phyloP scores from a whole-genome alignment of 768 basidiomycete species.

The Trametes coccinea region DNA sequence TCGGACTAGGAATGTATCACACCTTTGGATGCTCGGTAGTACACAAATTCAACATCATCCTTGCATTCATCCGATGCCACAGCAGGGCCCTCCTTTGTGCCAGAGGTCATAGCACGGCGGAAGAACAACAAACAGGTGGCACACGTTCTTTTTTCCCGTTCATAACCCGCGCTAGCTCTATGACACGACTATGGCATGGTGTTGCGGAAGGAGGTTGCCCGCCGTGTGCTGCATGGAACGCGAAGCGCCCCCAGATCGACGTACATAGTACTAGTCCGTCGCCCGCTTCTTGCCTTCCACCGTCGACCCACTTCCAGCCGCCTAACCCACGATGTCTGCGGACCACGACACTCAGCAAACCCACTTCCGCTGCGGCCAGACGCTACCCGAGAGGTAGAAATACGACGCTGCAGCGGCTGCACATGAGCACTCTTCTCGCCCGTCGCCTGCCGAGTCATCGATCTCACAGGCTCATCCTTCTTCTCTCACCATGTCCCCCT shows the following conservation, averaged over 20 bases:
- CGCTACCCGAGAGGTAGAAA: neutral
- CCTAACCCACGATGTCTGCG: neutral
- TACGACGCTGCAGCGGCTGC: neutral
- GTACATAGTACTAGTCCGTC: neutral
- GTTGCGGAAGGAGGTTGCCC: too few species aligned
- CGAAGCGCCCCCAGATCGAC: neutral
- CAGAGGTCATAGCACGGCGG: too few species aligned
- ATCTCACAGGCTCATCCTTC: conserved; percentile 4
- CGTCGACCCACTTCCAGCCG: neutral
- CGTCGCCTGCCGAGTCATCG: neutral
- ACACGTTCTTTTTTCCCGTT: too few species aligned
- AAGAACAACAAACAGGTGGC: too few species aligned
- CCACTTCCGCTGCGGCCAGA: neutral
- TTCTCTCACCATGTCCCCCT: conserved; percentile 27
- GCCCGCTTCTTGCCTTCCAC: neutral
- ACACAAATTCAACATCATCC: neutral
- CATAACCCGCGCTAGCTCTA: too few species aligned
- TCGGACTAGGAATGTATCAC: conserved; percentile 1
- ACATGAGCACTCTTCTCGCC: neutral
- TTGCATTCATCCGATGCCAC: neutral
- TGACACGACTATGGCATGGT: too few species aligned
- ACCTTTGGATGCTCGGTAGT: neutral
- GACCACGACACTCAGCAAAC: neutral
- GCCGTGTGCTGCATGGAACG: neutral
- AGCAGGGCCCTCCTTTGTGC: too few species aligned